A percentile compares a stretch with the other conserved stretches of the same genome.
These are phyloP conservation scores for Colletotrichum falcatum DNA, from an alignment of 2,329 filamentous ascomycete species.

Conservation along the genomic window DNA sequence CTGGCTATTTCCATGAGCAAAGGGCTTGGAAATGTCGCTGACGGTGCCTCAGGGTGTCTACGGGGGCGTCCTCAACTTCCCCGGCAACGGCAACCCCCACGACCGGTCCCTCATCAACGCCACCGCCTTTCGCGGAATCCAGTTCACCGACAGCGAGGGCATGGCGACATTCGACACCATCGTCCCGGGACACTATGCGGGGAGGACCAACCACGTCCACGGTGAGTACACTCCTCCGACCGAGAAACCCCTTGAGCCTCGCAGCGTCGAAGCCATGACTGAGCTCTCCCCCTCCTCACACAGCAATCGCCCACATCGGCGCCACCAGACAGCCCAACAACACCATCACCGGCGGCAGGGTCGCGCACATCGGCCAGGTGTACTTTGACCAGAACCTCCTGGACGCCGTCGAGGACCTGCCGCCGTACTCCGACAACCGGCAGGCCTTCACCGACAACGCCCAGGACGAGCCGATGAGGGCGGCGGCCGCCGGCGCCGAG, in stretches of 20 bases:
- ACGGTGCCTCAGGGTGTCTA: conserved; percentile 49
- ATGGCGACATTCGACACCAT: conserved; percentile 56
- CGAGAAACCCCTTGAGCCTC: too few relatives aligned
- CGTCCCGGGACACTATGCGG: conserved; percentile 58
- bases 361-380: conserved; percentile 71
- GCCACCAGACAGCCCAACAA: conserved; percentile 48
- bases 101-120: conserved; percentile 49
- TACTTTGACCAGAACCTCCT: conserved; percentile 72
- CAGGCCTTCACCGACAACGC: conserved; percentile 62
- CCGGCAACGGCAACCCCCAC: conserved; percentile 58
- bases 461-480: conserved; percentile 63
- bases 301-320: conserved; percentile 53
- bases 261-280: neutral
- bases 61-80: conserved; percentile 50
- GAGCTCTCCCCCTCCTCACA: neutral
- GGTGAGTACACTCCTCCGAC: conserved; percentile 55
- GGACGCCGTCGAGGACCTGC: conserved; percentile 59
- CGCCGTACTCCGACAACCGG: conserved; percentile 61
- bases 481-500: conserved; percentile 59
- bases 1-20: too few relatives aligned
- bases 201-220: conserved; percentile 62
- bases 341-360: conserved; percentile 51
- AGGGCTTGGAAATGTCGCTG: neutral
- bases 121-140: conserved; percentile 52
- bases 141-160: conserved; percentile 54